Evolutionary conservation across 306 rosid genomes (phyloP).

Genomic region (Quercus glauca): DNA sequence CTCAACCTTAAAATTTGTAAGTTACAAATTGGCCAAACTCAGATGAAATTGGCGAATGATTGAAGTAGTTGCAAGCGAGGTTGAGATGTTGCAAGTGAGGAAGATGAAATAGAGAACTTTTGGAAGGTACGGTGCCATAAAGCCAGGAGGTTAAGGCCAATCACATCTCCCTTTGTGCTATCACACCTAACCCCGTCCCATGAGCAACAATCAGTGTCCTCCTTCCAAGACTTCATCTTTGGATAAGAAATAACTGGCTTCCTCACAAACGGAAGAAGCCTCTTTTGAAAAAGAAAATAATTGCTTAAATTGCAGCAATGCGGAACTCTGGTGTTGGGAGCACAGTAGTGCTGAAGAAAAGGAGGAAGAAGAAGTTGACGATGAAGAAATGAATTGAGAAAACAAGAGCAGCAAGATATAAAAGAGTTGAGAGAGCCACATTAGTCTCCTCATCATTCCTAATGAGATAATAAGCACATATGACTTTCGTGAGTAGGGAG

Average conservation of each 20-base stretch:
- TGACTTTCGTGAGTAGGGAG: too few species aligned
- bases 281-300: too few species aligned
- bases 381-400: too few species aligned
- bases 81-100: constrained; percentile 8
- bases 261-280: too few species aligned
- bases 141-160: constrained; percentile 5
- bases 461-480: too few species aligned
- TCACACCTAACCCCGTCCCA: constrained; percentile 22
- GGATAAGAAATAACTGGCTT: neutral
- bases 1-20: neutral
- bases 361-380: too few species aligned
- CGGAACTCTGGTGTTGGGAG: constrained; percentile 5
- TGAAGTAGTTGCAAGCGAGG: neutral
- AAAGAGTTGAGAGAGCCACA: too few species aligned
- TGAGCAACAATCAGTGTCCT: constrained; percentile 5
- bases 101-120: constrained; percentile 4
- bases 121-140: neutral
- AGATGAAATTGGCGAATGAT: too few species aligned
- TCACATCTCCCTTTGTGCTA: neutral
- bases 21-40: neutral
- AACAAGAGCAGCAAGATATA: too few species aligned
- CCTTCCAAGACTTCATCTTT: neutral
- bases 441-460: too few species aligned
- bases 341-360: neutral
- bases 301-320: constrained; percentile 15